Evolutionary conservation across 139 green algal species (phyloP).

Genomic region (Chlorella sp.): DNA sequence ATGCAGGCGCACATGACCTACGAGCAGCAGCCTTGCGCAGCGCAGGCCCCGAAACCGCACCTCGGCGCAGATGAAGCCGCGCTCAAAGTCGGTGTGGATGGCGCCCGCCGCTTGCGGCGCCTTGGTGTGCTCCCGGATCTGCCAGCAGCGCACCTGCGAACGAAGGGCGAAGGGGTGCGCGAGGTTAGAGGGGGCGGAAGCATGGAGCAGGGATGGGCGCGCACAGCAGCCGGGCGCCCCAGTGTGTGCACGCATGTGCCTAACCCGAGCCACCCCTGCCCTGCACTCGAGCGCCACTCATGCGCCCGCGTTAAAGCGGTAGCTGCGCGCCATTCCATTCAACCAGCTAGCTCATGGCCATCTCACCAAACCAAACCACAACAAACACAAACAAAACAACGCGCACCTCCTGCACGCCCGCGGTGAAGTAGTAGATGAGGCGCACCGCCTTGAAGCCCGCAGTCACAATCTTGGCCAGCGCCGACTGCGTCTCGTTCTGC

Average conservation of each 20-base stretch:
- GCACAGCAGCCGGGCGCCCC: no score
- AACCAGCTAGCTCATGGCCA: no score
- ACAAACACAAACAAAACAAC: neutral
- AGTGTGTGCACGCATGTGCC: no score
- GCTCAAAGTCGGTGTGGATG: constrained; percentile 99
- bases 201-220: neutral
- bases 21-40: no score
- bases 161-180: neutral
- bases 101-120: constrained; percentile 94
- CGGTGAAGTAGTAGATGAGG: constrained; percentile 99
- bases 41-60: no score
- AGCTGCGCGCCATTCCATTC: no score
- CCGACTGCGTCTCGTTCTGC: constrained; percentile 50
- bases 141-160: constrained; percentile 78
- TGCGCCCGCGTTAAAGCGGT: no score
- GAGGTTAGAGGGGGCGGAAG: neutral
- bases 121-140: constrained; percentile 86
- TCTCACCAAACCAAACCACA: no score
- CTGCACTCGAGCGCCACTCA: no score
- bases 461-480: constrained; percentile 96
- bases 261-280: no score
- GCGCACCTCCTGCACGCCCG: constrained; percentile 95
- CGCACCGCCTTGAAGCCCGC: constrained; percentile 91
- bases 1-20: no score
- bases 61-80: constrained; percentile 99